Conservation (phyloP, 139 green algal genomes). For the Auxenochlorella protothecoides region DNA sequence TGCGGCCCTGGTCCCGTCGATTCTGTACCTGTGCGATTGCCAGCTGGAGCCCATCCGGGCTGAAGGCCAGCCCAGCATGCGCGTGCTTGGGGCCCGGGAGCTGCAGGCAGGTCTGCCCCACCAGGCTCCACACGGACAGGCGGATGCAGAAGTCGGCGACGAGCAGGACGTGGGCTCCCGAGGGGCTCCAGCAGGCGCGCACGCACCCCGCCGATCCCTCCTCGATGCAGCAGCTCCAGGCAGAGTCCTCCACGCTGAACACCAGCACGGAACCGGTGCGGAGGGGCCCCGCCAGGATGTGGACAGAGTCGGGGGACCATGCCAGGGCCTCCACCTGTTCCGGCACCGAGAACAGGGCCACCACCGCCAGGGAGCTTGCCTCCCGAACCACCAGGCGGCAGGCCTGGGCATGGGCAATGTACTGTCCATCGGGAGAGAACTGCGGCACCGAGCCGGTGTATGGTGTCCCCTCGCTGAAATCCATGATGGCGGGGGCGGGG, state of each 20-base stretch:
- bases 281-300: conserved; percentile 64
- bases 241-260: conserved; percentile 10
- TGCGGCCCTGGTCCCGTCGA: no score
- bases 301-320: conserved; percentile 63
- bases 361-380: conserved; percentile 47
- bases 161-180: conserved; percentile 55
- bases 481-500: conserved; percentile 34
- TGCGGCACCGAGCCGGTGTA: conserved; percentile 38
- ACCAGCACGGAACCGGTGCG: conserved; percentile 57
- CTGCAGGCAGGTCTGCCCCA: conserved; percentile 44
- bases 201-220: conserved; percentile 56
- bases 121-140: conserved; percentile 72
- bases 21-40: conserved; percentile 55
- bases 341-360: conserved; percentile 70
- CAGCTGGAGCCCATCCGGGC: conserved; percentile 50
- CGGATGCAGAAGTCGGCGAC: conserved; percentile 71
- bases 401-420: conserved; percentile 58
- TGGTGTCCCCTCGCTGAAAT: conserved; percentile 66
- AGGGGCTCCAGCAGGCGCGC: conserved; percentile 33
- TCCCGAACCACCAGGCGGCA: conserved; percentile 69
- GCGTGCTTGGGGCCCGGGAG: conserved; percentile 61
- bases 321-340: conserved; percentile 66
- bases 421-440: conserved; percentile 59
- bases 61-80: conserved; percentile 54
- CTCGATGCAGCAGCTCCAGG: conserved; percentile 82